Evolutionary conservation across 2,329 filamentous ascomycete genomes (phyloP).

Genomic region (Chrysosporium keratinophilum): DNA sequence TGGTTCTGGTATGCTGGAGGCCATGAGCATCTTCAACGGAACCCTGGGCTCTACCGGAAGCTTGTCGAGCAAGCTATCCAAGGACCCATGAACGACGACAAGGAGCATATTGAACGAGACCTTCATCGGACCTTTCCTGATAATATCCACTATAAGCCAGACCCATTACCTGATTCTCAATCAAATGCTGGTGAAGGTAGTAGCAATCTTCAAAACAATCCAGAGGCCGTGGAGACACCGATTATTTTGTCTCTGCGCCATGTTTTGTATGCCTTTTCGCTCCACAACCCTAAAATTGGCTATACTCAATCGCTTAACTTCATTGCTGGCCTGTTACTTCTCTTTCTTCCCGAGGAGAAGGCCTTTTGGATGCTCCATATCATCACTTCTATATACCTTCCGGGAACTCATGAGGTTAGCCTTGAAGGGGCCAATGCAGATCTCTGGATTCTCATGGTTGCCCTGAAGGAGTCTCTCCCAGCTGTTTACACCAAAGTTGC

Average conservation of each 20-base stretch:
- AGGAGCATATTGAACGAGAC: conserved; percentile 87
- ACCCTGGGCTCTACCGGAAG: conserved; percentile 65
- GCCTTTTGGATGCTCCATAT: conserved; percentile 88
- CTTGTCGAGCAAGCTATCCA: conserved; percentile 58
- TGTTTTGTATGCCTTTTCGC: conserved; percentile 77
- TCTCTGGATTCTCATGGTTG: conserved; percentile 81
- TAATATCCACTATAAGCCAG: conserved; percentile 78
- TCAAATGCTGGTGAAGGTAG: conserved; percentile 15
- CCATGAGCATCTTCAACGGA: conserved; percentile 63
- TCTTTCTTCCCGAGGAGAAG: conserved; percentile 88
- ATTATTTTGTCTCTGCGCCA: conserved; percentile 74
- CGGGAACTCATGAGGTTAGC: conserved; percentile 81
- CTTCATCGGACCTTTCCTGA: conserved; percentile 90
- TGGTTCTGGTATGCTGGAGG: conserved; percentile 97
- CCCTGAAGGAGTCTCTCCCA: conserved; percentile 72
- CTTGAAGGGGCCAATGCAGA: conserved; percentile 90
- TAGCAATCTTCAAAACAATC: conserved; percentile 29
- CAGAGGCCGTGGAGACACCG: conserved; percentile 51
- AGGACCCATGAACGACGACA: conserved; percentile 57
- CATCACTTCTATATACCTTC: conserved; percentile 77
- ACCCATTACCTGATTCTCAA: conserved; percentile 29
- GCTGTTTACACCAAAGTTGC: conserved; percentile 81
- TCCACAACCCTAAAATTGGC: conserved; percentile 83
- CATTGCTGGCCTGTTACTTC: conserved; percentile 73
- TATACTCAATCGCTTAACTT: conserved; percentile 97